These are phyloP conservation scores for Yamadazyma conglobata DNA, from an alignment of 1,139 yeast genomes.

Conservation along the genomic window DNA sequence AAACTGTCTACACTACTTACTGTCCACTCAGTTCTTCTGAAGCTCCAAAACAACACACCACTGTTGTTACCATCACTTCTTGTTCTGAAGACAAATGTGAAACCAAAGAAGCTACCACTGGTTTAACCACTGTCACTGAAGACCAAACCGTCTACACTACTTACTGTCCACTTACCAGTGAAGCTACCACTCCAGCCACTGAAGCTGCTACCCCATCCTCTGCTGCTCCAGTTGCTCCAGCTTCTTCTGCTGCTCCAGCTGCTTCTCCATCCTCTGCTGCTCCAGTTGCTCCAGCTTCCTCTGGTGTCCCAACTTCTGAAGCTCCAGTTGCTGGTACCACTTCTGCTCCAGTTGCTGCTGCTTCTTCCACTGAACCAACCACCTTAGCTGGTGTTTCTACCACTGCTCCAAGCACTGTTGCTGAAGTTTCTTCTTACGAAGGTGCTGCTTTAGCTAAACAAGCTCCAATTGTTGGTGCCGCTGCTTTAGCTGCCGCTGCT, in stretches of 20 bases:
- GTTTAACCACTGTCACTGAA: slow-evolving; percentile 20
- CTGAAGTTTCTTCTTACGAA: slow-evolving; percentile 21
- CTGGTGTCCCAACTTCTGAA: slow-evolving; percentile 7
- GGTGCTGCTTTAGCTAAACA: slow-evolving; percentile 19
- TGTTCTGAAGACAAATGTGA: slow-evolving; percentile 6
- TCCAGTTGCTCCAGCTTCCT: slow-evolving; percentile 9
- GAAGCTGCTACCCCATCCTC: slow-evolving; percentile 7
- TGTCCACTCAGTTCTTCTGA: slow-evolving; percentile 16
- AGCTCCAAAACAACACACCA: slow-evolving; percentile 10
- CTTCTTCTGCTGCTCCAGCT: slow-evolving; percentile 6
- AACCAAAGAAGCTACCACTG: slow-evolving; percentile 14
- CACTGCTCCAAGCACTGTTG: slow-evolving; percentile 13
- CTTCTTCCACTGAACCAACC: slow-evolving; percentile 13
- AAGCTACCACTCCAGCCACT: slow-evolving; percentile 15
- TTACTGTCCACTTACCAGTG: slow-evolving; percentile 38
- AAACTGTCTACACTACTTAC: slow-evolving; percentile 21
- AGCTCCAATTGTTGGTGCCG: slow-evolving; percentile 16
- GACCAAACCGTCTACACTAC: slow-evolving; percentile 45
- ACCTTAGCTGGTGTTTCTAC: slow-evolving; percentile 3
- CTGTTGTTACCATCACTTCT: slow-evolving; percentile 14
- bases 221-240: slow-evolving; percentile 9
- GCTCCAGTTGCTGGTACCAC: slow-evolving; percentile 8
- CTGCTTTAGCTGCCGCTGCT: slow-evolving; percentile 18
- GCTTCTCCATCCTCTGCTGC: slow-evolving; percentile 13
- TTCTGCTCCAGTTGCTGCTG: slow-evolving; percentile 11